Evolutionary conservation across 2,329 filamentous ascomycete genomes (phyloP).

Genomic region (Trematosphaeria pertusa): DNA sequence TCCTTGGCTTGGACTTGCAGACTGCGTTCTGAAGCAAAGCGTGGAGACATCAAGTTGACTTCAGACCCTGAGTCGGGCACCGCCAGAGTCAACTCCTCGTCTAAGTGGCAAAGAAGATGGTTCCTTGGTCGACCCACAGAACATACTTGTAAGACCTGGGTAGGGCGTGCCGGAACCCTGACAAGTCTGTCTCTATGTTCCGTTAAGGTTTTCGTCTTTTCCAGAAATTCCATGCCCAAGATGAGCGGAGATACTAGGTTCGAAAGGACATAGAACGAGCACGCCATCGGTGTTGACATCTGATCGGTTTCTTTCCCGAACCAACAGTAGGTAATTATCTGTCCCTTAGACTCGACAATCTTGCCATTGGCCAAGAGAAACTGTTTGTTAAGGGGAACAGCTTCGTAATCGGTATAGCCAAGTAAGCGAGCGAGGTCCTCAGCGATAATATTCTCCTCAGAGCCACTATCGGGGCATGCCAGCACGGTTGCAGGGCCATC

Average conservation of each 20-base stretch:
- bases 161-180: conserved; percentile 3
- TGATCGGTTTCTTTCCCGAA: conserved; percentile 1
- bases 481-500: conserved; percentile 8
- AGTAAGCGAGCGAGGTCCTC: conserved; percentile 6
- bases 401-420: not conserved
- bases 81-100: conserved; percentile 2
- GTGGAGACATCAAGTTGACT: conserved; percentile 13
- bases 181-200: conserved; percentile 11
- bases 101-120: conserved; percentile 6
- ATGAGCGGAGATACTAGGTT: conserved; percentile 14
- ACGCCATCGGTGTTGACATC: not conserved
- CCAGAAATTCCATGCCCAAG: conserved; percentile 15
- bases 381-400: not conserved
- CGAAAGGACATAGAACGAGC: conserved; percentile 14
- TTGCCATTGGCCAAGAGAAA: conserved; percentile 13
- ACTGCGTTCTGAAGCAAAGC: conserved; percentile 1
- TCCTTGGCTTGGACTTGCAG: not conserved
- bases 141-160: conserved; percentile 7
- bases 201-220: conserved; percentile 16
- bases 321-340: not conserved
- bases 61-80: conserved; percentile 15
- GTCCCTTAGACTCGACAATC: conserved; percentile 5
- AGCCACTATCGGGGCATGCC: conserved; percentile 11
- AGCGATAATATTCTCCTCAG: conserved; percentile 19
- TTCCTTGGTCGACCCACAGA: conserved; percentile 4